Percentiles rank a stretch among this genome's conserved stretches.
These are phyloP conservation scores for sweet orange (Citrus sinensis) DNA, from an alignment of 345 rosid genomes.

Conservation along the genomic window DVS_A1.0 CM039169.1:19428001-19428500, in stretches of 20 bases:
- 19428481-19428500: not conserved
- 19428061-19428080: not conserved
- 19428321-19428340: not conserved
- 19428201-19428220: constrained; percentile 97
- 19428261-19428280: not conserved
- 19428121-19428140: constrained; percentile 99
- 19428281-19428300: not conserved
- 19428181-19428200: constrained; percentile 87
- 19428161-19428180: constrained; percentile 93
- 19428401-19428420: not conserved
- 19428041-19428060: constrained; percentile 1
- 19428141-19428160: constrained; percentile 96
- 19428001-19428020: not conserved
- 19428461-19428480: not conserved
- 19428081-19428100: constrained; percentile 29
- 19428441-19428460: not conserved
- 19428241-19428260: not conserved
- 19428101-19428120: constrained; percentile 91
- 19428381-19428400: not conserved
- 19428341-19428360: not conserved
- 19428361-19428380: not conserved
- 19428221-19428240: constrained; percentile 62
- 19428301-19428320: not conserved
- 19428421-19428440: not conserved
- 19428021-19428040: not conserved